Percentiles rank a stretch among this genome's conserved stretches.
phyloP scores from a whole-genome alignment of 2,329 filamentous ascomycete species.

The Cladosporium sp. region DNA sequence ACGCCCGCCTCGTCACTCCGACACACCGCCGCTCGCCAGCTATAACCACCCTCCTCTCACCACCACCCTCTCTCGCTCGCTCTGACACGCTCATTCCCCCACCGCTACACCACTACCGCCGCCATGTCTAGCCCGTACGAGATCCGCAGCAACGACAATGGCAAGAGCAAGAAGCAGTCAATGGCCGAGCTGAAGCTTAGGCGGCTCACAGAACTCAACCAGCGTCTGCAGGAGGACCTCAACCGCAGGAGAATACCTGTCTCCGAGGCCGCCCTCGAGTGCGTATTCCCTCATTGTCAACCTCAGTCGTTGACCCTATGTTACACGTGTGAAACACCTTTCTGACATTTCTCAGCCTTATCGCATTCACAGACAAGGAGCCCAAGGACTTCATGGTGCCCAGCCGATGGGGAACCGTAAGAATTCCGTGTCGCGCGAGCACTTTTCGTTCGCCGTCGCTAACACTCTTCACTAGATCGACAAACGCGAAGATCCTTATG shows the following conservation, averaged over 20 bases:
- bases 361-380: conserved; percentile 91
- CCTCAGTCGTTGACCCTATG: not conserved
- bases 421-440: conserved; percentile 24
- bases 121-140: conserved; percentile 65
- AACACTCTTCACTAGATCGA: conserved; percentile 61
- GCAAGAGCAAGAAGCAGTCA: conserved; percentile 94
- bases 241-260: conserved; percentile 94
- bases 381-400: conserved; percentile 99
- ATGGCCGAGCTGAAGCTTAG: conserved; percentile 98
- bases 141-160: conserved; percentile 64
- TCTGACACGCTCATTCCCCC: not conserved
- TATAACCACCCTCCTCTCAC: conserved; percentile 2
- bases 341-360: conserved; percentile 64
- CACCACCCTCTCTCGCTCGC: not conserved
- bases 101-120: not conserved
- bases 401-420: conserved; percentile 84
- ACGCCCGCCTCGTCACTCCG: conserved; percentile 5
- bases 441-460: not conserved
- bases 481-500: conserved; percentile 96
- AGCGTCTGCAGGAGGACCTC: conserved; percentile 90
- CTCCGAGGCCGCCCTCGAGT: conserved; percentile 75
- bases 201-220: conserved; percentile 94
- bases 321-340: not conserved
- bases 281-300: conserved; percentile 28
- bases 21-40: conserved; percentile 11